Base-by-base conservation (phyloP, 306 rosid species). In the Gastrolobium villosum region DNA sequence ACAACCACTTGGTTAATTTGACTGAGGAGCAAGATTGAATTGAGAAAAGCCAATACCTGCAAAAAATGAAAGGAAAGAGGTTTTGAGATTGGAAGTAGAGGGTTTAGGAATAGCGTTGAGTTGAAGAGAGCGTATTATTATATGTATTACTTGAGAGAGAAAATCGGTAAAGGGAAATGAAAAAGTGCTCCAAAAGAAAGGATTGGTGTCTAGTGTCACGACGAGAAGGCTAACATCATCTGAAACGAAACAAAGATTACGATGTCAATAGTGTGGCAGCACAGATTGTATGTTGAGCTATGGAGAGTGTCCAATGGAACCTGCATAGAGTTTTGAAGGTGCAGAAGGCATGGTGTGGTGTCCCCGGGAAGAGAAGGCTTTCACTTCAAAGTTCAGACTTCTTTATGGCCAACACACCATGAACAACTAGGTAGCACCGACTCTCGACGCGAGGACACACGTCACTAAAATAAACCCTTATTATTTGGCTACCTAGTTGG, bases 141-240 rank as follows among this genome's bases (percentile, higher is more conserved):
- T 2, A 59, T 2, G 0, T 2, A 37, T 75, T 88, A 92, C 98
- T 54, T 92, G 97, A 66, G 97, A 89, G 87, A 94, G 90, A 11
- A 90, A 92, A n/a, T 87, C 87, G 80, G 92, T 85, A 85, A 94
- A 94, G 0, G 90, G 83, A 59, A 89, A 85, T 45, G 97, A 76
- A 69, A 88, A 88, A 14, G 92, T 45, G 86, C 80, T 59, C 99
- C 97, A 94, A 84, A 94, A 92, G 87, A 94, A 87, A 13, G 97
- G 97, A 69, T 92, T 95, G 31, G 97, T 87, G 88, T 92, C 99
- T 15, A 95, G 75, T 48, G 93, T 79, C 6, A 95, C 96, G 81
- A 92, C 88, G 36, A 92, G 76, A 50, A 95, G 97, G 83, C 97
- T 92, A 32, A 95, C 97, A 60, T 95, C 99, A 86, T 95, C 99